Evolutionary conservation across 2,329 filamentous ascomycete species (phyloP).

Genomic region (Penicillium sp.): DNA sequence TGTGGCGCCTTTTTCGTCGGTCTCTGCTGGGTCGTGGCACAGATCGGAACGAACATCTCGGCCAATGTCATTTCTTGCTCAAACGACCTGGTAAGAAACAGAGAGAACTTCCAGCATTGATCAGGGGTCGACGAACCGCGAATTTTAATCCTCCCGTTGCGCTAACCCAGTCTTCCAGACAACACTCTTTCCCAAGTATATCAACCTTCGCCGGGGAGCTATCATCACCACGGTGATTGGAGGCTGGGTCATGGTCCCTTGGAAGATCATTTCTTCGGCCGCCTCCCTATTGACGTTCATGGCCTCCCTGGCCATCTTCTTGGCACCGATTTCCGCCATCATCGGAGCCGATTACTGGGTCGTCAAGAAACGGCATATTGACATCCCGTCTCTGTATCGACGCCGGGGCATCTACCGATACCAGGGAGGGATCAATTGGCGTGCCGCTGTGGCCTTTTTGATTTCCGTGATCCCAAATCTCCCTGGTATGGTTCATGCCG

Average conservation of each 20-base stretch:
- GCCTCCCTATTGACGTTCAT: conserved; percentile 41
- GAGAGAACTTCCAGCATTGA: neutral
- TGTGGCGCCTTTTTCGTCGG: conserved; percentile 68
- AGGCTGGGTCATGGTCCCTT: conserved; percentile 31
- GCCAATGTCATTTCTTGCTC: conserved; percentile 76
- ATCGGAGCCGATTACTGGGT: conserved; percentile 40
- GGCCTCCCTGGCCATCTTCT: conserved; percentile 38
- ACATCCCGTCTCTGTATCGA: conserved; percentile 35
- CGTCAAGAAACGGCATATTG: conserved; percentile 34
- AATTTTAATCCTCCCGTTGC: too few relatives aligned
- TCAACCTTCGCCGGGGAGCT: conserved; percentile 70
- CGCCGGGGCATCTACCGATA: conserved; percentile 4
- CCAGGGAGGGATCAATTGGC: conserved; percentile 27
- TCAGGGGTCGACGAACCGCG: too few relatives aligned
- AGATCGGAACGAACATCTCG: conserved; percentile 76
- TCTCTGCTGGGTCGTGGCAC: conserved; percentile 63
- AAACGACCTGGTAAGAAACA: conserved; percentile 47
- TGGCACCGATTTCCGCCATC: conserved; percentile 36
- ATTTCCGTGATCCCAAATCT: conserved; percentile 28
- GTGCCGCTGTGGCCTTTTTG: conserved; percentile 29
- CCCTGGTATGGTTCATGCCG: conserved; percentile 20
- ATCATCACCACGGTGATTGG: neutral
- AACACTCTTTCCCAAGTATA: conserved; percentile 66
- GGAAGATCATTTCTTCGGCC: conserved; percentile 40
- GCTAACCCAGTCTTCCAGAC: conserved; percentile 48